These are phyloP conservation scores for Dactylella cylindrospora DNA, from an alignment of 2,329 filamentous ascomycete species.

Conservation along the genomic window DNA sequence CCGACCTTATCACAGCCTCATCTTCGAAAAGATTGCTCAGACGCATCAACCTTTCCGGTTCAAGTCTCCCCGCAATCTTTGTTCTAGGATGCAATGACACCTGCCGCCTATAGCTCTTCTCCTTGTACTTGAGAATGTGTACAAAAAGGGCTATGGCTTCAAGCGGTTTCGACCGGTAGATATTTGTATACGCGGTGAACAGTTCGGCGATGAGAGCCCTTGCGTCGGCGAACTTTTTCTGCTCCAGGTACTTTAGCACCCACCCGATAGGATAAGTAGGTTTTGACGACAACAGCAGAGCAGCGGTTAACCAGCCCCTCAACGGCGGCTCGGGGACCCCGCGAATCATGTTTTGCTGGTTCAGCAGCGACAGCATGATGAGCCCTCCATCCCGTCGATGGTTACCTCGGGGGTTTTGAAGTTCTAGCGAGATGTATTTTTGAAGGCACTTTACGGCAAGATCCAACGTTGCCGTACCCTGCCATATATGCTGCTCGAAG, in stretches of 20 bases:
- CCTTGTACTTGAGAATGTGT: constrained; percentile 5
- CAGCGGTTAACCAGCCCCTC: constrained; percentile 10
- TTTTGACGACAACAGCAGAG: constrained; percentile 17
- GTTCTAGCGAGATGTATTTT: neutral
- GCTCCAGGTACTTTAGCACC: neutral
- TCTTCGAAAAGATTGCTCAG: too few relatives aligned
- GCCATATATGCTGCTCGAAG: neutral
- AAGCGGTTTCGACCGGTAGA: neutral
- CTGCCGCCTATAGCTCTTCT: neutral
- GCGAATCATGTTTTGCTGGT: neutral
- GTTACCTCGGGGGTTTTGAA: neutral
- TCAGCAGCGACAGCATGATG: constrained; percentile 4
- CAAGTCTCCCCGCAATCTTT: neutral
- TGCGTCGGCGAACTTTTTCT: neutral
- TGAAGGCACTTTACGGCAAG: constrained; percentile 6
- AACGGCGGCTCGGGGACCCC: neutral
- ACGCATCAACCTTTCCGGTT: too few relatives aligned
- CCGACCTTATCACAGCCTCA: too few relatives aligned
- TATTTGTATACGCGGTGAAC: constrained; percentile 1
- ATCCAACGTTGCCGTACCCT: neutral
- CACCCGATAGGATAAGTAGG: constrained; percentile 16
- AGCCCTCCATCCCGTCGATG: neutral
- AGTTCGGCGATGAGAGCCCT: neutral
- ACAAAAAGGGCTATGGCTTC: constrained; percentile 13
- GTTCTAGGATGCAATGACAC: neutral